Percentiles rank a stretch among this genome's conserved stretches.
These are phyloP conservation scores for Hymenoscyphus fructigenus DNA, from an alignment of 2,329 filamentous ascomycete genomes.

Conservation along the genomic window DNA sequence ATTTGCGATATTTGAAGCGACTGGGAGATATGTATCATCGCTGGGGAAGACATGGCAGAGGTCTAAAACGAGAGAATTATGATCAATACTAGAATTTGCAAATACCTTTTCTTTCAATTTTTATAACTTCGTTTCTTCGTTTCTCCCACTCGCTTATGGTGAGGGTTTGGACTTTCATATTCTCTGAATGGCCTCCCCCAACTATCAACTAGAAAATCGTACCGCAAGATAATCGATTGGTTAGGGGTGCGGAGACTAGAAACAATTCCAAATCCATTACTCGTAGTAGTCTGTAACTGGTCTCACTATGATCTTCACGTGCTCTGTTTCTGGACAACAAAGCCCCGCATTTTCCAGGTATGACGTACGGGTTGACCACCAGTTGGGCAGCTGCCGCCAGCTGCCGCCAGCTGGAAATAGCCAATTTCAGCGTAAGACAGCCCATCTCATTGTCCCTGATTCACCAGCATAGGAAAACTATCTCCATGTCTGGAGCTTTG, in stretches of 20 bases:
- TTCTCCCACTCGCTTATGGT: too few species aligned
- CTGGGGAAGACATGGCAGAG: not conserved
- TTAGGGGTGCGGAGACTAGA: not conserved
- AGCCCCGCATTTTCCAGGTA: not conserved
- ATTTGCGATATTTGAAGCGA: not conserved
- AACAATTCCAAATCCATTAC: not conserved
- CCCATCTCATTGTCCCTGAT: not conserved
- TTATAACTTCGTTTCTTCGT: too few species aligned
- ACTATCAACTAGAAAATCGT: too few species aligned
- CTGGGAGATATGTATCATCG: not conserved
- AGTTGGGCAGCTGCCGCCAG: not conserved
- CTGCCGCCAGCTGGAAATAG: not conserved
- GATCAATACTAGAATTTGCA: too few species aligned
- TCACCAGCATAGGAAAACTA: not conserved
- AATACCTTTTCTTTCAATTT: not conserved
- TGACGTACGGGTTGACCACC: not conserved
- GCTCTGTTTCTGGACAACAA: not conserved
- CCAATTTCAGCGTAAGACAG: not conserved
- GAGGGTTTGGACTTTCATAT: too few species aligned
- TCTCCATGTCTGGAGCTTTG: constrained; percentile 3
- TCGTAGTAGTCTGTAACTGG: not conserved
- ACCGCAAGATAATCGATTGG: not conserved
- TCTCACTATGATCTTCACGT: not conserved
- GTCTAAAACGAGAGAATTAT: not conserved
- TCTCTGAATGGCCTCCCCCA: too few species aligned